These are phyloP conservation scores for Coemansia sp. DNA, from an alignment of 192 early-diverging fungal genomes.

Conservation along the genomic window DNA sequence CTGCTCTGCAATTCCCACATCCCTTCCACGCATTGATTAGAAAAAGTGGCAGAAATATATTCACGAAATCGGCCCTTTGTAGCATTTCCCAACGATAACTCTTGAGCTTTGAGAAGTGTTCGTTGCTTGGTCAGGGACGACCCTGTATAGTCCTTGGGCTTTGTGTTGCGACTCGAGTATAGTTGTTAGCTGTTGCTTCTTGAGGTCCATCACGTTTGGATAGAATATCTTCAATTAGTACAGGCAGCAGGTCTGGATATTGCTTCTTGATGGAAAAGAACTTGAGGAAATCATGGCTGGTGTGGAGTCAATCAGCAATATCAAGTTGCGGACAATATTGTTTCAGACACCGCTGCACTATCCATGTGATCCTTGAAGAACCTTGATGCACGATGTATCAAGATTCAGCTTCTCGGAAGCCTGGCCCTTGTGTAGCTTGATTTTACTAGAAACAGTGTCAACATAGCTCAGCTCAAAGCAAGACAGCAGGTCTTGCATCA, in stretches of 20 bases:
- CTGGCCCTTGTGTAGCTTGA: slow-evolving; percentile 66
- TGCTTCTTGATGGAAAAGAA: slow-evolving; percentile 87
- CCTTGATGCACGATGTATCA: slow-evolving; percentile 66
- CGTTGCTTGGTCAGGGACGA: slow-evolving; percentile 51
- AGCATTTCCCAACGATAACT: slow-evolving; percentile 39
- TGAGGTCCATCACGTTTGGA: slow-evolving; percentile 85
- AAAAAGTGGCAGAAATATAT: not conserved
- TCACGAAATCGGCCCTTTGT: slow-evolving; percentile 9
- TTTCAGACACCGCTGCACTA: slow-evolving; percentile 66
- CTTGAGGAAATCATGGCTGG: slow-evolving; percentile 85
- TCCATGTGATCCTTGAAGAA: slow-evolving; percentile 80
- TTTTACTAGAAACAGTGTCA: slow-evolving; percentile 67
- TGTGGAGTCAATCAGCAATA: slow-evolving; percentile 75
- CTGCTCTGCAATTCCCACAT: no score
- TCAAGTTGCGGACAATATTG: slow-evolving; percentile 65
- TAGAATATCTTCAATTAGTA: slow-evolving; percentile 89
- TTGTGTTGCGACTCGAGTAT: slow-evolving; percentile 76
- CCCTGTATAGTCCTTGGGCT: slow-evolving; percentile 49
- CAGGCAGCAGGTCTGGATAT: slow-evolving; percentile 89
- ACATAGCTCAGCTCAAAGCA: slow-evolving; percentile 80
- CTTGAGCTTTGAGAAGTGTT: slow-evolving; percentile 46
- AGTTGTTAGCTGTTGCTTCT: slow-evolving; percentile 77
- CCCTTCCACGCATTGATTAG: no score
- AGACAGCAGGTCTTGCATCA: slow-evolving; percentile 85
- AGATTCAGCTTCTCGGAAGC: slow-evolving; percentile 69